Percentiles rank a stretch among this genome's conserved stretches.
Evolutionary conservation across 2,329 filamentous ascomycete genomes (phyloP).

Genomic region (Microsporum canis): DNA sequence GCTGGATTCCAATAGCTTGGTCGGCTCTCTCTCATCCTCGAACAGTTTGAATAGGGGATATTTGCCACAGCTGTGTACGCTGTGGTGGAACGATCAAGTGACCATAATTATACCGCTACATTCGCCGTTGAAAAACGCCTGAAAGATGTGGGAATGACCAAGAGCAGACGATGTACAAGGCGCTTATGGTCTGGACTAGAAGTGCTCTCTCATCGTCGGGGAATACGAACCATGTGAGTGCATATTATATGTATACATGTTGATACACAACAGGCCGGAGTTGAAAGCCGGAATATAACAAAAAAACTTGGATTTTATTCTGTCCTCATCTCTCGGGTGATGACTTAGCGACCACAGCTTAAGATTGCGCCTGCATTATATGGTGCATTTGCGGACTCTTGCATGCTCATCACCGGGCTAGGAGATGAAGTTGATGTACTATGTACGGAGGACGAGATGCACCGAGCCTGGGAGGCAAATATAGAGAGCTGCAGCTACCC

Average conservation of each 20-base stretch:
- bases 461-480: background rate
- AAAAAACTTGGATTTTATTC: background rate
- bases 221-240: background rate
- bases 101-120: background rate
- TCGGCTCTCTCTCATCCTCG: background rate
- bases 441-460: no score
- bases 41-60: background rate
- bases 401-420: background rate
- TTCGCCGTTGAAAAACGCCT: background rate
- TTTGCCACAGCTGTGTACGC: background rate
- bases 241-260: background rate
- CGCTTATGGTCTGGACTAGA: background rate
- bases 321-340: background rate
- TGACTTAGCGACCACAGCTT: background rate
- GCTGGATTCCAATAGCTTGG: background rate
- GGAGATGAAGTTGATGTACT: background rate
- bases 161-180: background rate
- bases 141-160: background rate
- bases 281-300: background rate
- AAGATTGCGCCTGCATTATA: background rate
- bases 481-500: background rate
- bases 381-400: background rate
- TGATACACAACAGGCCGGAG: background rate
- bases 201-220: background rate
- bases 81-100: background rate